Base-by-base conservation (phyloP, 176 grass and related monocot genomes). In the Zizania latifolia region DNA sequence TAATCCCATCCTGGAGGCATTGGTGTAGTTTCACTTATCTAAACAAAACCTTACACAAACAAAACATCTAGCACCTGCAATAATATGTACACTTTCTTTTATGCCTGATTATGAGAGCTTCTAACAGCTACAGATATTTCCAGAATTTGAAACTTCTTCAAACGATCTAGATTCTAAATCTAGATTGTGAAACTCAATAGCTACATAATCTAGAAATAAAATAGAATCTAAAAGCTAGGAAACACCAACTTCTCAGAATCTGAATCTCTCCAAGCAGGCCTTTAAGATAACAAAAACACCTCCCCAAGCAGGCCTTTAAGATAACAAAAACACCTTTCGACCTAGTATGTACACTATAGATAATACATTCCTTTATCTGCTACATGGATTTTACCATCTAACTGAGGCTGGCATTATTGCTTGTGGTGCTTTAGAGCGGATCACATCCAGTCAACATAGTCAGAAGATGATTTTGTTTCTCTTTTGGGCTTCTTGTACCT, bases 401-500 rank as follows among this genome's bases (percentile, higher is more conserved):
- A 23, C 32, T 10, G 37, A 35, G 59, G 40, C 24, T 58, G 8
- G 27, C 35, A 62, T 32, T 41, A n/a, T n/a, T n/a, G 7, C 17
- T 34, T 44, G 37, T 73, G 62, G 26, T 71, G 33, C 39, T 58
- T 17, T 62, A 24, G 45, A 32, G 46, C 6, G 21, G 12, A 64
- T 82, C 65, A 86, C 29, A 86, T 86, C 78, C 84, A 86, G 5
- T 82, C 84, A 35, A 86, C 78, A 58, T 82, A 82, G 33, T 86
- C 45, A 19, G 72, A 71, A 10, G 78, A 71, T 31, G 78, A 35
- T 65, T 82, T 86, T 48, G 78, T 61, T 48, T 81, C 78, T 77
- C 72, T 57, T 81, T 86, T 76, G 8, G 78, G 84, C 65, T 58
- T 77, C 36, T 0, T 82, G 72, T 82, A 86, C 65, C 78, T 77